Evolutionary conservation across 768 basidiomycete species (phyloP), one percentile per base, ranked within the genome.

Genomic region (Mycena filopes): DNA sequence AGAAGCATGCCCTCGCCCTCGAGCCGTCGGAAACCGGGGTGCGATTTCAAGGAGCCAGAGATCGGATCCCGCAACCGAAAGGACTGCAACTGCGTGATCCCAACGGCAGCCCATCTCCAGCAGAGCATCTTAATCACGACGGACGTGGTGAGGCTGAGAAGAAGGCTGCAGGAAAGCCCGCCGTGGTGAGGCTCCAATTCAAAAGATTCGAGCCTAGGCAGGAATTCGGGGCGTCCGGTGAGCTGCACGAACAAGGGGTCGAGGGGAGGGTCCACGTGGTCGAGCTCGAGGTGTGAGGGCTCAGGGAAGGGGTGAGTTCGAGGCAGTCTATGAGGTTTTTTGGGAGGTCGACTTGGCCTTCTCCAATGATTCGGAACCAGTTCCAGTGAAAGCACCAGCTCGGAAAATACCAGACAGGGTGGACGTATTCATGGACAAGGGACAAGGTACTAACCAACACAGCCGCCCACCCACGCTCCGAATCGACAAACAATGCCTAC

Each of bases 121-220:
- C 48, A 33, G 20, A 49, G 48, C 48, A 49, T 33, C 11, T 20
- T 6, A 20, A 33, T 18, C 48, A 49, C 3, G 15, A 36, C n/a
- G n/a, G n/a, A n/a, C n/a, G n/a, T n/a, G n/a, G n/a, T n/a, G n/a
- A n/a, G n/a, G n/a, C n/a, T n/a, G n/a, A n/a, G n/a, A n/a, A n/a
- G n/a, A n/a, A n/a, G n/a, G n/a, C n/a, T n/a, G n/a, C n/a, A n/a
- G n/a, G n/a, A n/a, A n/a, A n/a, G n/a, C n/a, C n/a, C n/a, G n/a
- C n/a, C n/a, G n/a, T n/a, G n/a, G n/a, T n/a, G n/a, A n/a, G n/a
- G n/a, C 26, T 46, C 11, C 18, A 51, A 3, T 15, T 63, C 53
- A 15, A 55, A 13, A 20, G 51, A 46, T 62, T 63, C 62, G 21
- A 63, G 15, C 15, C 25, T 63, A 2, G 61, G 53, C n/a, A 63